Percentiles rank a stretch among this genome's conserved stretches.
Evolutionary conservation across 163 green algal genomes (phyloP).

Genomic region (Prototheca wickerhamii): DNA sequence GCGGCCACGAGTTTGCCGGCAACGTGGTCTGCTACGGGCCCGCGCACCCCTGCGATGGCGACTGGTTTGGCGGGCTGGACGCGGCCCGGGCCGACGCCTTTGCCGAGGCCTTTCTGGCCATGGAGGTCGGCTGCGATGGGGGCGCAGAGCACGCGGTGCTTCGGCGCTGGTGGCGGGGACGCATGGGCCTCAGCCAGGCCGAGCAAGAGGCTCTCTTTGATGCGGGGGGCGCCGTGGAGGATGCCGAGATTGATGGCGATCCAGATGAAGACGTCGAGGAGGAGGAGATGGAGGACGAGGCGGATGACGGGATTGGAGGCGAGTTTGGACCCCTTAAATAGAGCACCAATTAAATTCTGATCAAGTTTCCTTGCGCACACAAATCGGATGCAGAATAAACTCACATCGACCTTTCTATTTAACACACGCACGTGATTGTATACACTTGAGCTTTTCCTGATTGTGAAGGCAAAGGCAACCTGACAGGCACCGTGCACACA

Average conservation of each 20-base stretch:
- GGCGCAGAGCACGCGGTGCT: constrained; percentile 19
- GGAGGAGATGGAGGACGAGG: neutral
- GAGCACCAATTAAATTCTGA: no score
- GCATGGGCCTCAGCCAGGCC: constrained; percentile 21
- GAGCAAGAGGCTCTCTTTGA: constrained; percentile 19
- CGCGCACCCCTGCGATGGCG: constrained; percentile 41
- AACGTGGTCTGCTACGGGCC: constrained; percentile 41
- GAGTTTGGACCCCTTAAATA: no score
- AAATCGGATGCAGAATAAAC: no score
- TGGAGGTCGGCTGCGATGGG: constrained; percentile 25
- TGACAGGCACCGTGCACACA: no score
- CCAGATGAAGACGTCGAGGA: neutral
- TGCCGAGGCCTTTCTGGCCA: constrained; percentile 16
- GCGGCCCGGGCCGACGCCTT: constrained; percentile 23
- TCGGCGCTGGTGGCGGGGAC: constrained; percentile 23
- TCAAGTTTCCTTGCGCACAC: no score
- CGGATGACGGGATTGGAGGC: neutral
- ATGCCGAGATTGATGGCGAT: neutral
- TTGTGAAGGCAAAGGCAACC: no score
- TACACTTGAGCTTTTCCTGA: no score
- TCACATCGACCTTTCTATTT: no score
- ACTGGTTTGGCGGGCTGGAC: constrained; percentile 49
- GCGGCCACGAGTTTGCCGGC: constrained; percentile 46
- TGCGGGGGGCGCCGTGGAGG: constrained; percentile 3
- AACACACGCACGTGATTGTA: no score